Evolutionary conservation across 306 rosid genomes (phyloP).

Genomic region (Lathyrus sativus): DNA sequence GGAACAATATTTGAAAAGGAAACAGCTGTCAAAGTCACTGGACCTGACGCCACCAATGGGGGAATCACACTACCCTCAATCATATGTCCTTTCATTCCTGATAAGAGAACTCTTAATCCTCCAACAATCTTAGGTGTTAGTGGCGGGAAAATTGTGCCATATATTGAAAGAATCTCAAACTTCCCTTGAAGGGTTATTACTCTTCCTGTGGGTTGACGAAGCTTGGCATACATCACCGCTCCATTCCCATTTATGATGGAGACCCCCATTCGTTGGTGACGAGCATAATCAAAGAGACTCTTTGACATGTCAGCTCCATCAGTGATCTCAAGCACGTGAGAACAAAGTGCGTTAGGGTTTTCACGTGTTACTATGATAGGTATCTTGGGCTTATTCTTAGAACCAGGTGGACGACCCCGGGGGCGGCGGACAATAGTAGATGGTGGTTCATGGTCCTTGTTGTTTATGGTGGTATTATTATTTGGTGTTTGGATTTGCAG

Average conservation of each 20-base stretch:
- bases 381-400: slow-evolving; percentile 64
- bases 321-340: slow-evolving; percentile 58
- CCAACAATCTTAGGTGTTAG: slow-evolving; percentile 55
- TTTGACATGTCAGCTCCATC: slow-evolving; percentile 50
- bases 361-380: slow-evolving; percentile 51
- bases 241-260: slow-evolving; percentile 57
- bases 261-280: slow-evolving; percentile 51
- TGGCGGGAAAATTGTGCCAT: slow-evolving; percentile 63
- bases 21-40: slow-evolving; percentile 58
- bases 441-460: neutral
- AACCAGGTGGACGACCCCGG: slow-evolving; percentile 61
- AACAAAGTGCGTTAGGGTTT: slow-evolving; percentile 43
- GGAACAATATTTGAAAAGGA: slow-evolving; percentile 52
- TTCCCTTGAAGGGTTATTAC: slow-evolving; percentile 55
- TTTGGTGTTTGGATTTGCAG: neutral
- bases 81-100: slow-evolving; percentile 64
- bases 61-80: slow-evolving; percentile 58
- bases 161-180: slow-evolving; percentile 58
- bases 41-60: slow-evolving; percentile 53
- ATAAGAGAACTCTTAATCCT: slow-evolving; percentile 51
- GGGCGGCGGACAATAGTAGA: slow-evolving; percentile 10
- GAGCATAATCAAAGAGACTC: slow-evolving; percentile 48
- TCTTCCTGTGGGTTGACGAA: slow-evolving; percentile 48
- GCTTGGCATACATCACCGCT: slow-evolving; percentile 44
- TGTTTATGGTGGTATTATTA: neutral